Evolutionary conservation across 2,329 filamentous ascomycete species (phyloP).

Genomic region (Fusarium veterinarium): DNA sequence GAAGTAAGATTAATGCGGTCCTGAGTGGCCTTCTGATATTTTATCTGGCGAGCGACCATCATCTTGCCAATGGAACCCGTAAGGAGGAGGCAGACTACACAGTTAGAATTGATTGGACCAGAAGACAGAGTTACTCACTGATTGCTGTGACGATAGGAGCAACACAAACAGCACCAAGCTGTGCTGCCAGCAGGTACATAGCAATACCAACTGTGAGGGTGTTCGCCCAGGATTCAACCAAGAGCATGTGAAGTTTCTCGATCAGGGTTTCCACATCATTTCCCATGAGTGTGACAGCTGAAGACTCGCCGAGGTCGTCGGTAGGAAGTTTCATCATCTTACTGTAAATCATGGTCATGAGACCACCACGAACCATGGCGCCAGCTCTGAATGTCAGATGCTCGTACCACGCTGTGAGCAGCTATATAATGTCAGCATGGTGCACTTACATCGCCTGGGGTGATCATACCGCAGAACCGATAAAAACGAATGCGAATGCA

Average conservation of each 20-base stretch:
- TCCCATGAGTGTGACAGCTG: conserved; percentile 48
- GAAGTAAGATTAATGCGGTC: conserved; percentile 50
- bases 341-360: conserved; percentile 47
- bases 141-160: conserved; percentile 48
- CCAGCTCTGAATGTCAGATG: conserved; percentile 47
- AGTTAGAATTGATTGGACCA: not conserved
- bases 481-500: conserved; percentile 48
- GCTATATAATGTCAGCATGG: not conserved
- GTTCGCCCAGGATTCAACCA: conserved; percentile 50
- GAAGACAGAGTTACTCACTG: conserved; percentile 35
- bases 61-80: conserved; percentile 40
- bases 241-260: conserved; percentile 42
- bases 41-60: conserved; percentile 45
- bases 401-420: conserved; percentile 49
- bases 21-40: conserved; percentile 49
- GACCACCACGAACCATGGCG: conserved; percentile 47
- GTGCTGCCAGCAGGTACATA: conserved; percentile 47
- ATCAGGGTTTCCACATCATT: conserved; percentile 49
- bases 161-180: conserved; percentile 50
- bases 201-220: conserved; percentile 47
- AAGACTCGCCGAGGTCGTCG: conserved; percentile 43
- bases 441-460: accelerated
- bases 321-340: conserved; percentile 47
- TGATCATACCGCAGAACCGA: conserved; percentile 45
- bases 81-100: conserved; percentile 37